A percentile compares a stretch with the other conserved stretches of the same genome.
phyloP scores from a whole-genome alignment of 441 rosid genomes.

The Bocquillonia castaneifolia region DNA sequence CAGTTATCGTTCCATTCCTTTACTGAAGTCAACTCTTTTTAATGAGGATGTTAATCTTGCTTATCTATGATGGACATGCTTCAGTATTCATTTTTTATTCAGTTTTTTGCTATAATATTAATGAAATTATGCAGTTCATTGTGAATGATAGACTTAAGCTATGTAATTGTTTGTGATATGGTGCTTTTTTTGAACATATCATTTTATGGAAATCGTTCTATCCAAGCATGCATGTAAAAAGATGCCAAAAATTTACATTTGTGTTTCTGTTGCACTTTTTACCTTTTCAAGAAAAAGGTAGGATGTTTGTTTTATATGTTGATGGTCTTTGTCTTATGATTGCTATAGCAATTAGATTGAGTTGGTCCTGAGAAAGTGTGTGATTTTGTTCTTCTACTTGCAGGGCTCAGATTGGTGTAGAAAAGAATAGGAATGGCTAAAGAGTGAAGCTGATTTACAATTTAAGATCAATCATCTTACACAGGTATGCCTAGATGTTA shows the following conservation, averaged over 20 bases:
- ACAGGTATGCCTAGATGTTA: slow-evolving; percentile 37
- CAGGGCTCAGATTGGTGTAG: slow-evolving; percentile 43
- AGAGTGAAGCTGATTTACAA: slow-evolving; percentile 38
- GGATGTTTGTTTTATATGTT: too few relatives aligned
- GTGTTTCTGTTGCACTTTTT: too few relatives aligned
- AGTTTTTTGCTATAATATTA: too few relatives aligned
- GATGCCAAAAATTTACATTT: too few relatives aligned
- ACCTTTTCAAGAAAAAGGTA: too few relatives aligned
- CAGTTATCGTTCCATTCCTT: not conserved
- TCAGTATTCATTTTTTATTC: not conserved
- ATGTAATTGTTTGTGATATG: not conserved
- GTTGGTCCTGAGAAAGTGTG: not conserved
- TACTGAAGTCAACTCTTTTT: not conserved
- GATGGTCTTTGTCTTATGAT: too few relatives aligned
- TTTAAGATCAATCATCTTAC: slow-evolving; percentile 36
- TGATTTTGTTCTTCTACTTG: slow-evolving; percentile 11
- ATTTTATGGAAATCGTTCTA: not conserved
- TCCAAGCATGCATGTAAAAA: not conserved
- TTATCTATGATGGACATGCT: not conserved
- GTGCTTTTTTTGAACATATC: not conserved
- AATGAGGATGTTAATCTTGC: not conserved
- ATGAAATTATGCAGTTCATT: too few relatives aligned
- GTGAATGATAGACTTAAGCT: not conserved
- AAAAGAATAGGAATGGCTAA: slow-evolving; percentile 50
- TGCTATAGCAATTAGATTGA: too few relatives aligned